phyloP scores from a whole-genome alignment of 179 eudicot genomes.

The Sideroxylon spinosum region DNA sequence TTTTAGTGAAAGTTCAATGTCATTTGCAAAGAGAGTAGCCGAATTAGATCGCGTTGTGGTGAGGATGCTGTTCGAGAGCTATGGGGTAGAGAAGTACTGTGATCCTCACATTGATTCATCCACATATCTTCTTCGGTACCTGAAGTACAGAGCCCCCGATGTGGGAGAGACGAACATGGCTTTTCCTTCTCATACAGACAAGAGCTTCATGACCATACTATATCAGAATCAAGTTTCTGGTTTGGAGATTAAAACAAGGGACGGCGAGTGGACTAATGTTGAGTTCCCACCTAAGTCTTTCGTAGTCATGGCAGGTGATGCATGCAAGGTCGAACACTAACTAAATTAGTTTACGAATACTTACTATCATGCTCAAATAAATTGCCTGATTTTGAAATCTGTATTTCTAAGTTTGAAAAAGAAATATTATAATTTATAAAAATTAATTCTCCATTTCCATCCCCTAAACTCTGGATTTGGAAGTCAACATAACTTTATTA shows the following conservation, averaged over 20 bases:
- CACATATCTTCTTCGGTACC: slow-evolving; percentile 29
- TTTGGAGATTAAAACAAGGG: slow-evolving; percentile 27
- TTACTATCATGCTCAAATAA: not conserved
- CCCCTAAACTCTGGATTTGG: too few species aligned
- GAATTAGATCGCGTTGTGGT: slow-evolving; percentile 26
- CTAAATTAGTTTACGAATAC: not conserved
- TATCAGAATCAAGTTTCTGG: slow-evolving; percentile 40
- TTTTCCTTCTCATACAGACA: slow-evolving; percentile 37
- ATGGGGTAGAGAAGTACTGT: slow-evolving; percentile 29
- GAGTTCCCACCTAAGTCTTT: slow-evolving; percentile 33
- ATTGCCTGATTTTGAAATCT: too few species aligned
- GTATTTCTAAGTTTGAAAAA: too few species aligned
- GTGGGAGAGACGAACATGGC: slow-evolving; percentile 29
- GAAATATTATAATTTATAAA: too few species aligned
- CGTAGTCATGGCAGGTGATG: slow-evolving; percentile 49
- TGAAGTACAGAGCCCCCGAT: slow-evolving; percentile 30
- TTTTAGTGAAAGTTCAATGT: slow-evolving; percentile 26
- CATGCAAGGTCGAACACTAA: slow-evolving; percentile 26
- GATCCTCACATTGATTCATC: slow-evolving; percentile 29
- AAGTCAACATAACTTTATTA: too few species aligned
- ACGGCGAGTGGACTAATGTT: slow-evolving; percentile 34
- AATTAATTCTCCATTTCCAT: too few species aligned
- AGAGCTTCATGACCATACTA: slow-evolving; percentile 41
- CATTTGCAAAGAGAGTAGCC: slow-evolving; percentile 26
- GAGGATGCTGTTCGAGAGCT: slow-evolving; percentile 44